Conservation (phyloP, 805 yeast species). For the Metschnikowia baotianmanensis region DNA sequence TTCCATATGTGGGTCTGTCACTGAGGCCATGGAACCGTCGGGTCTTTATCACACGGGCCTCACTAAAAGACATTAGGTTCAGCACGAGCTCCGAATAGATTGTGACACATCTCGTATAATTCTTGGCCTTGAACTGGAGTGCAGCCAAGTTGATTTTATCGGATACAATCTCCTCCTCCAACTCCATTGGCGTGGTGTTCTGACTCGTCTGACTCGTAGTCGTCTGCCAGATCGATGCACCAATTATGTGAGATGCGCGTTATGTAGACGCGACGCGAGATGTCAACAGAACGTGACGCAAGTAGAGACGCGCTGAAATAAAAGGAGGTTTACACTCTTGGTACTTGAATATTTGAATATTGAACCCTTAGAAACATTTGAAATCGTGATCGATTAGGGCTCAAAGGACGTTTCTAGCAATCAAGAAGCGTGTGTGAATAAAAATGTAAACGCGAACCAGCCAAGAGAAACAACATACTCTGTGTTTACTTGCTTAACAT, state of each 20-base stretch:
- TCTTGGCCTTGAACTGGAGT: conserved; percentile 29
- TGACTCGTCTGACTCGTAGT: too few relatives aligned
- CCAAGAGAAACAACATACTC: too few relatives aligned
- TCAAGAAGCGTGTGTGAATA: too few relatives aligned
- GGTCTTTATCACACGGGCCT: conserved; percentile 12
- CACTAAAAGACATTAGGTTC: conserved; percentile 18
- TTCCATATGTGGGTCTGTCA: conserved; percentile 29
- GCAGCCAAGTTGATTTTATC: conserved; percentile 31
- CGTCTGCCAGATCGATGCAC: not conserved
- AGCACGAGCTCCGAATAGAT: conserved; percentile 27
- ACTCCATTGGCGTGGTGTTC: conserved; percentile 13
- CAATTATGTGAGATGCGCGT: not conserved
- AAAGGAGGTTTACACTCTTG: not conserved
- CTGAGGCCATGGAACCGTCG: conserved; percentile 23
- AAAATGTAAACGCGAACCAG: too few relatives aligned
- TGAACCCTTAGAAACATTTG: too few relatives aligned
- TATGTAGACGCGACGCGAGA: conserved; percentile 7
- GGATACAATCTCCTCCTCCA: conserved; percentile 24
- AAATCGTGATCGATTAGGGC: too few relatives aligned
- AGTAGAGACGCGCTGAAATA: not conserved
- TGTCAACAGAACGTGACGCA: not conserved
- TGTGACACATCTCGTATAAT: conserved; percentile 28
- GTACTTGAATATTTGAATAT: too few relatives aligned
- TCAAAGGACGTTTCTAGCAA: too few relatives aligned
- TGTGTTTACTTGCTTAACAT: too few relatives aligned